phyloP scores from a whole-genome alignment of 257 asterid genomes.

The Anisodus acutangulus region DNA sequence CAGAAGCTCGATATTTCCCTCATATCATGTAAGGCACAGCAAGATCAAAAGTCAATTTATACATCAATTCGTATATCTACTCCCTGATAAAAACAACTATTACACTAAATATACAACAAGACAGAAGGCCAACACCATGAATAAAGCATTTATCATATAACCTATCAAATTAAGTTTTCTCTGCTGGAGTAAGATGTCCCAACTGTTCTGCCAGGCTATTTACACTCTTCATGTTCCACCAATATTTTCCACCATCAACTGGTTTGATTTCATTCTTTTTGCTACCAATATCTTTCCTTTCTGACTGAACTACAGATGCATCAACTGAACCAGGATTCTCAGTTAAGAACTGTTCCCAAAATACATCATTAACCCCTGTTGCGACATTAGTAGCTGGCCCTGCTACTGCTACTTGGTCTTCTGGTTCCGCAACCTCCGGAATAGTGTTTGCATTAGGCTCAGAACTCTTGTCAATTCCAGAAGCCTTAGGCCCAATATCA shows the following conservation, averaged over 20 bases:
- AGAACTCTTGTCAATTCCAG: slow-evolving; percentile 69
- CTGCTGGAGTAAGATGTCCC: slow-evolving; percentile 86
- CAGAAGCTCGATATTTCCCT: slow-evolving; percentile 18
- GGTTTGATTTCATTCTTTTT: slow-evolving; percentile 56
- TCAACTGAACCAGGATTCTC: slow-evolving; percentile 81
- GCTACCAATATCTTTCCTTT: slow-evolving; percentile 46
- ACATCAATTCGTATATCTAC: slow-evolving; percentile 34
- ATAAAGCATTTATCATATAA: slow-evolving; percentile 6
- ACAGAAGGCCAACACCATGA: slow-evolving; percentile 24
- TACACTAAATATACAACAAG: slow-evolving; percentile 40
- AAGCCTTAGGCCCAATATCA: slow-evolving; percentile 43
- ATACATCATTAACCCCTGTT: slow-evolving; percentile 76
- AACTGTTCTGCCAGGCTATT: slow-evolving; percentile 68
- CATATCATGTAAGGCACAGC: background rate
- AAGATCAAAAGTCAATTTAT: slow-evolving; percentile 5
- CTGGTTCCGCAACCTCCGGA: slow-evolving; percentile 39
- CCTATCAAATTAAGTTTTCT: slow-evolving; percentile 57
- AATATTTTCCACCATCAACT: slow-evolving; percentile 52
- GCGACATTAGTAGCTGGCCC: slow-evolving; percentile 44
- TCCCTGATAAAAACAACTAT: slow-evolving; percentile 39
- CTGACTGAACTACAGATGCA: slow-evolving; percentile 54
- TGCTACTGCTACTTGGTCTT: slow-evolving; percentile 45
- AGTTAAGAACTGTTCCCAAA: slow-evolving; percentile 41
- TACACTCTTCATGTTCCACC: slow-evolving; percentile 74
- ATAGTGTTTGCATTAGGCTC: slow-evolving; percentile 53